A percentile compares a stretch with the other conserved stretches of the same genome.
These are phyloP conservation scores for Porphyrellus cyaneotinctus DNA, from an alignment of 768 basidiomycete species.

Conservation along the genomic window DNA sequence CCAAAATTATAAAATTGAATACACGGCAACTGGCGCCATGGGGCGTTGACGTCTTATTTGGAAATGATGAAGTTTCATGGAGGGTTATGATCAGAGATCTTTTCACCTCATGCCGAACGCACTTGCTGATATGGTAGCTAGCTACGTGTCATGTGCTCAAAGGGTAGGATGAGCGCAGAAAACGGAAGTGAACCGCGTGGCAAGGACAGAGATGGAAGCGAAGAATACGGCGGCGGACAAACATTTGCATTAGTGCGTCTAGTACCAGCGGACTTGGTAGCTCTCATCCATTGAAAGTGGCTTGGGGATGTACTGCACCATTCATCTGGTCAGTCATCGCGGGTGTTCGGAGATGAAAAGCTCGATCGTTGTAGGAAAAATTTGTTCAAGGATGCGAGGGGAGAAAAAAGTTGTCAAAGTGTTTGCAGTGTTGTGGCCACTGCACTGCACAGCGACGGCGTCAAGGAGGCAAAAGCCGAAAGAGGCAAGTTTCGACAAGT, in stretches of 20 bases:
- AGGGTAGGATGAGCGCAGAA: conserved; percentile 20
- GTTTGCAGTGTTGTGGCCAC: conserved; percentile 2
- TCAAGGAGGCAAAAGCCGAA: conserved; percentile 4
- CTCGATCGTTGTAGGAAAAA: conserved; percentile 22
- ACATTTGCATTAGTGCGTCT: conserved; percentile 13
- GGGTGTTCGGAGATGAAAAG: conserved; percentile 33
- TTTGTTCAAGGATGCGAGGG: conserved; percentile 13
- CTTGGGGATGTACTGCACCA: conserved; percentile 16
- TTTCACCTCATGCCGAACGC: conserved; percentile 31
- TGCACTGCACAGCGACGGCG: background rate
- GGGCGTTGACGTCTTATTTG: conserved; percentile 17
- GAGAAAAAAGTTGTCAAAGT: background rate
- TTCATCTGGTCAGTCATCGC: conserved; percentile 25
- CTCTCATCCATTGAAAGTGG: conserved; percentile 3
- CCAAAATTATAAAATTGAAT: conserved; percentile 29
- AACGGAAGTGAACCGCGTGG: conserved; percentile 25
- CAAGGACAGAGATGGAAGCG: conserved; percentile 23
- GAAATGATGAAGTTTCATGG: conserved; percentile 22
- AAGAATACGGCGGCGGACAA: conserved; percentile 18
- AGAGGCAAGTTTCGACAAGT: conserved; percentile 14
- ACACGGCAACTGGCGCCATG: conserved; percentile 24
- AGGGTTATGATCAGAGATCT: conserved; percentile 25
- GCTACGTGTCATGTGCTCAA: conserved; percentile 27
- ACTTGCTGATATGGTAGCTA: conserved; percentile 28
- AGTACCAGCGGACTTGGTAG: conserved; percentile 7